Percentiles rank a stretch among this genome's conserved stretches.
phyloP scores from a whole-genome alignment of 805 yeast species.

The Torulaspora gathmanii region DNA sequence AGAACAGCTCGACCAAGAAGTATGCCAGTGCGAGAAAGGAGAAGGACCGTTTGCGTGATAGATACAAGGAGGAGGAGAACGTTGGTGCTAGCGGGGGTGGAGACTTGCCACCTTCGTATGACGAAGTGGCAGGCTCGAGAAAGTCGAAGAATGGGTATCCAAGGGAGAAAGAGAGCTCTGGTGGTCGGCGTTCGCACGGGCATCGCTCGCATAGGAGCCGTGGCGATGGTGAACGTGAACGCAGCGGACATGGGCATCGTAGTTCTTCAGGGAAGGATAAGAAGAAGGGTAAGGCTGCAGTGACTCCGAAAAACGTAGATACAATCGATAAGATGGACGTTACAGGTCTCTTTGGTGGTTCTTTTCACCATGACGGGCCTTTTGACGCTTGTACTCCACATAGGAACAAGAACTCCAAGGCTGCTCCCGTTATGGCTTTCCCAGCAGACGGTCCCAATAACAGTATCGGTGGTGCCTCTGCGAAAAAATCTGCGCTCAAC shows the following conservation, averaged over 20 bases:
- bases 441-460: slow-evolving; percentile 94
- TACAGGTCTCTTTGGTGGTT: slow-evolving; percentile 88
- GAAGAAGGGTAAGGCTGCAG: slow-evolving; percentile 42
- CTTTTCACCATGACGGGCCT: slow-evolving; percentile 98
- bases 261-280: slow-evolving; percentile 24
- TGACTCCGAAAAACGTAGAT: slow-evolving; percentile 69
- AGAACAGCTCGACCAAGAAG: slow-evolving; percentile 17
- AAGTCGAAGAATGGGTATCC: slow-evolving; percentile 46
- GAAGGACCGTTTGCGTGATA: slow-evolving; percentile 31
- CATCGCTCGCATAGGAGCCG: slow-evolving; percentile 18
- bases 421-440: slow-evolving; percentile 93
- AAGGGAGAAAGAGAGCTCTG: slow-evolving; percentile 42
- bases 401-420: slow-evolving; percentile 69
- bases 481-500: slow-evolving; percentile 61
- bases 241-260: slow-evolving; percentile 36
- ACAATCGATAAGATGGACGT: slow-evolving; percentile 95
- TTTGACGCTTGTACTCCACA: slow-evolving; percentile 98
- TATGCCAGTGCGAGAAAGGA: slow-evolving; percentile 37
- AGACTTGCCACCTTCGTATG: slow-evolving; percentile 61
- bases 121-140: slow-evolving; percentile 58
- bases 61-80: slow-evolving; percentile 29
- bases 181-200: slow-evolving; percentile 11
- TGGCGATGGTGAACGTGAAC: slow-evolving; percentile 17
- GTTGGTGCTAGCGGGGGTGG: slow-evolving; percentile 15
- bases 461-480: slow-evolving; percentile 66